Conservation (phyloP, 2,329 filamentous ascomycete species). For the Colletotrichum limetticola region DNA sequence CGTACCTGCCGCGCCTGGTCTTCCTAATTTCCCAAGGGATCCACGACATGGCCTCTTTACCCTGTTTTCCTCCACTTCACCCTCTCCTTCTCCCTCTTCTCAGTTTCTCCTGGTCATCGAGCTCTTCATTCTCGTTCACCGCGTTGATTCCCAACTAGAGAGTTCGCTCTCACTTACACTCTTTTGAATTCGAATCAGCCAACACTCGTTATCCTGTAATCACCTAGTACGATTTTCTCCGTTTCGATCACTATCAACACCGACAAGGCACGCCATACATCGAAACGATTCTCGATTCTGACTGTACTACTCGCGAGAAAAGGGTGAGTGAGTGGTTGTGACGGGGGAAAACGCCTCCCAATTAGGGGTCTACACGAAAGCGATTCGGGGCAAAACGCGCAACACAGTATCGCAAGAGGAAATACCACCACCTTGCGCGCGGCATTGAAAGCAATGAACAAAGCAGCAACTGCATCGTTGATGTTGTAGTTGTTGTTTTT, state of each 20-base stretch:
- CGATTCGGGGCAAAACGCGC: neutral
- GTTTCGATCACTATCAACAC: slow-evolving; percentile 16
- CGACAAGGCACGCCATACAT: slow-evolving; percentile 5
- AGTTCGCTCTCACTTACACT: slow-evolving; percentile 36
- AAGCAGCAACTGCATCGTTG: neutral
- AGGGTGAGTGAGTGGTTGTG: slow-evolving; percentile 11
- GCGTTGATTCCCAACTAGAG: slow-evolving; percentile 36
- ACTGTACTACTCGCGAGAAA: slow-evolving; percentile 20
- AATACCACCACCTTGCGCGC: neutral
- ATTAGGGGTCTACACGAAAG: neutral
- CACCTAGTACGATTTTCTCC: slow-evolving; percentile 8
- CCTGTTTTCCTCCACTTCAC: slow-evolving; percentile 34
- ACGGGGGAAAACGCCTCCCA: neutral
- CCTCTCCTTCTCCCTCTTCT: slow-evolving; percentile 34
- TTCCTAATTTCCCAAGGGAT: slow-evolving; percentile 33
- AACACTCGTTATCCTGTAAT: slow-evolving; percentile 31
- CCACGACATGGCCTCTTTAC: slow-evolving; percentile 34
- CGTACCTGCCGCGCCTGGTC: slow-evolving; percentile 10
- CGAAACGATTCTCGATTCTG: slow-evolving; percentile 10
- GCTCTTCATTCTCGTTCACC: slow-evolving; percentile 31
- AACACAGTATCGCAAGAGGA: neutral
- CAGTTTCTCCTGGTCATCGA: slow-evolving; percentile 24
- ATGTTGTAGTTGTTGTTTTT: neutral
- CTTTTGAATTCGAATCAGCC: slow-evolving; percentile 32
- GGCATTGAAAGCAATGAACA: neutral